Evolutionary conservation across 352 stramenopile genomes (phyloP), one percentile per base, ranked within the genome.

Genomic region (Globisporangium cylindrosporum): DNA sequence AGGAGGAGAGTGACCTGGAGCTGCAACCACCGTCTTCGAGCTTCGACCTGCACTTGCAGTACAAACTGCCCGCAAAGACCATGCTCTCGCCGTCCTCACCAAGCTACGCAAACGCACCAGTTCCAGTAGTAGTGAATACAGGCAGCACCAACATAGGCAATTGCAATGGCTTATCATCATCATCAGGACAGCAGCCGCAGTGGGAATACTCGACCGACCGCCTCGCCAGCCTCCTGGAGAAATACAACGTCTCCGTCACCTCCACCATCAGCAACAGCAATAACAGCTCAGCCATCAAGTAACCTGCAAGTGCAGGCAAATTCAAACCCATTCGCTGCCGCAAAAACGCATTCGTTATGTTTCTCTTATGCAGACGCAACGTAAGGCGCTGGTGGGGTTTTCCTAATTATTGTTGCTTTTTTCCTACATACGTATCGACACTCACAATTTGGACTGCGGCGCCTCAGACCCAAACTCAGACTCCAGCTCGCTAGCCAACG

Each of bases 201-300:
- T 80, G 75, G 66, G 77, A 89, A 24, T 91, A 89, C 70, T 86
- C 82, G 46, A 75, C 73, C 51, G 82, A 88, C 62, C 75, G 82
- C 24, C 77, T 91, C 41, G 73, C 77, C 27, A 83, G 75, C 59
- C 66, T 91, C 24, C 59, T 91, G 58, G 71, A 86, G 53, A 91
- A 91, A 61, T 91, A 91, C 79, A 89, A 87, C 29, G 74, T 91
- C 9, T 84, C 79, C 1, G 79, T 86, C 20, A 74, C 69, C 46
- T 51, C 59, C 22, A 27, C 43, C 14, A 53, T 48, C 55, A 32
- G 29, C 29, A 32, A 32, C 29, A 32, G 29, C 29, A 32, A 32
- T 32, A 48, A 20, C 41, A 43, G 36, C 36, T 18, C 36, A 43
- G 36, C 36, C 36, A 48, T 48, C 14, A 48, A 48, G 41, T 48